These are phyloP conservation scores for Onygenales sp. DNA, from an alignment of 2,329 filamentous ascomycete species.

Conservation along the genomic window DNA sequence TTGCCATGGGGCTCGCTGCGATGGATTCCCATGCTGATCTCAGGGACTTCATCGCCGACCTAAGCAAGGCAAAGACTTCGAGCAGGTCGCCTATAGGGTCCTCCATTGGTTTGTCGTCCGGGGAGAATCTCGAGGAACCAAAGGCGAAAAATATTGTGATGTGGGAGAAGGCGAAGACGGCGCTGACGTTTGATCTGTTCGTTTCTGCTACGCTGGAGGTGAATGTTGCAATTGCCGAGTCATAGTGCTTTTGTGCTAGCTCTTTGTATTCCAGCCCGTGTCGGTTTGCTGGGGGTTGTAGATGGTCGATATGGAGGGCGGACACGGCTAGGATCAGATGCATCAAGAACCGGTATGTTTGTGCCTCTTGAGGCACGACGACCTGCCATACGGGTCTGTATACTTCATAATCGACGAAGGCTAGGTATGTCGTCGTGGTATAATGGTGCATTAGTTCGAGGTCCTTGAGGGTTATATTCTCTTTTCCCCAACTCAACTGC, in stretches of 20 bases:
- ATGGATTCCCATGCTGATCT: constrained; percentile 6
- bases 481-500: not conserved
- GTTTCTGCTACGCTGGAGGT: constrained; percentile 1
- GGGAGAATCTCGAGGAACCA: constrained; percentile 7
- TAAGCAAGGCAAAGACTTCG: constrained; percentile 7
- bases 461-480: constrained; percentile 1
- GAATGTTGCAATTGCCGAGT: constrained; percentile 7
- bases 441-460: constrained; percentile 12
- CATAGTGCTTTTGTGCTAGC: constrained; percentile 7
- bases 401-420: constrained; percentile 8
- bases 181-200: constrained; percentile 5
- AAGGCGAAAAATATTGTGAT: constrained; percentile 12
- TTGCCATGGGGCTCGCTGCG: constrained; percentile 4
- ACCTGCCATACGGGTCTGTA: constrained; percentile 12
- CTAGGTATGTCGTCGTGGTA: constrained; percentile 5
- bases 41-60: constrained; percentile 7
- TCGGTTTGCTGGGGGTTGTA: not conserved
- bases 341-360: constrained; percentile 15
- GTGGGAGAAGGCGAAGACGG: constrained; percentile 11
- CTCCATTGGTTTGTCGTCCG: not conserved
- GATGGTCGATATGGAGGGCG: constrained; percentile 15
- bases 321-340: constrained; percentile 17
- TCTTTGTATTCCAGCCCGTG: constrained; percentile 4
- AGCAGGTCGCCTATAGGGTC: constrained; percentile 9
- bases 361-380: constrained; percentile 8